A percentile compares a stretch with the other conserved stretches of the same genome.
phyloP scores from a whole-genome alignment of 139 green algal species.

The Desmodesmus armatus region DNA sequence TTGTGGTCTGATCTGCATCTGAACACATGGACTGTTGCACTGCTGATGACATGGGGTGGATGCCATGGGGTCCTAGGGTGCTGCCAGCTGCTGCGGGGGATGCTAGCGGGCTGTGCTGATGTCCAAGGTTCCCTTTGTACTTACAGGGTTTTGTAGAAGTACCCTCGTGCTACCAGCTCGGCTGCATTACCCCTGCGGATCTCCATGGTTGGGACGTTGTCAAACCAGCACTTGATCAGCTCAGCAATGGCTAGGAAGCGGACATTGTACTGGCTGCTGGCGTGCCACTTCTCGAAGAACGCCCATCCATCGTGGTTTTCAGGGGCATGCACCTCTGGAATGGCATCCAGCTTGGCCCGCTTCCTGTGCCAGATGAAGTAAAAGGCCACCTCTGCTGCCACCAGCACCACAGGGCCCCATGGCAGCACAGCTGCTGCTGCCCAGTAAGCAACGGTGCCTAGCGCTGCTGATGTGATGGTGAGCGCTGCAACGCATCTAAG shows the following conservation, averaged over 20 bases:
- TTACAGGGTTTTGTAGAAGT: conserved; percentile 47
- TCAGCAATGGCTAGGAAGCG: conserved; percentile 30
- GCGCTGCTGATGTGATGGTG: not conserved
- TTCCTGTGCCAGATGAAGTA: not conserved
- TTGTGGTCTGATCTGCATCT: not conserved
- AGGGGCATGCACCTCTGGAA: conserved; percentile 23
- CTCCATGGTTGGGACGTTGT: conserved; percentile 23
- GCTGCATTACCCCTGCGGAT: conserved; percentile 50
- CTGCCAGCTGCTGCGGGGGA: not conserved
- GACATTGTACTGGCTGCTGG: conserved; percentile 26
- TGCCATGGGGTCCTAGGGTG: not conserved
- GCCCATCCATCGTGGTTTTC: conserved; percentile 12
- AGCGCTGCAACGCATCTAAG: not conserved
- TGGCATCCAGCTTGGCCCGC: not conserved
- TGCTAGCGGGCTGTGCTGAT: too few species aligned
- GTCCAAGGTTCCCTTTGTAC: too few species aligned
- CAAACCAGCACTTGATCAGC: conserved; percentile 47
- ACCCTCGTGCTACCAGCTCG: conserved; percentile 53
- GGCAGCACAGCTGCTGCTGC: not conserved
- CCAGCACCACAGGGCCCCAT: not conserved
- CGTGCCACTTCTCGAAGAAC: conserved; percentile 30
- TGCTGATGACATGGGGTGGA: too few species aligned
- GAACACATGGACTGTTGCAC: not conserved
- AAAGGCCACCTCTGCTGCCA: conserved; percentile 25
- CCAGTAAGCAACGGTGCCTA: not conserved